Evolutionary conservation across 2,329 filamentous ascomycete species (phyloP), one percentile per base, ranked within the genome.

Genomic region (Scortechinia acanthostroma): DNA sequence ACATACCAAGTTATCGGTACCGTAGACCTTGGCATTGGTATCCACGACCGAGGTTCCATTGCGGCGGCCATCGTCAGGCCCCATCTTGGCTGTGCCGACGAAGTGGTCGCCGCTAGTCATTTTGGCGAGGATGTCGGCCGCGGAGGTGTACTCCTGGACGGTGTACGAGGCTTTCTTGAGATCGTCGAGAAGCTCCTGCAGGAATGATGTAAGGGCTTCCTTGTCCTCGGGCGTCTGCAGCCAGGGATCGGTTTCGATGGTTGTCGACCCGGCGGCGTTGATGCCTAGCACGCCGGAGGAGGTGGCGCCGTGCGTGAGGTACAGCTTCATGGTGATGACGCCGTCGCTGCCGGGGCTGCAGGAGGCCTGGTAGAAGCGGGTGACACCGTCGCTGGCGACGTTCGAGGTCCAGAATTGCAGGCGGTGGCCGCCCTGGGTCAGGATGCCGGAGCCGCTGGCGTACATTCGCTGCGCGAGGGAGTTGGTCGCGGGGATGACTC

Each of bases 311-410:
- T 54, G 53, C 25, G 53, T 57, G 15, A 57, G 47, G 48, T 55
- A 54, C 21, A 48, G 21, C 37, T 46, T 51, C n/a, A 54, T 44
- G 13, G 46, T 48, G 43, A 57, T 43, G 13, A 48, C 49, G 21
- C 48, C 45, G 44, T 53, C 42, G 42, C 43, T 48, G 45, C 43
- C 48, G 10, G 48, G 23, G 45, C 45, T 50, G 48, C 48, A 47
- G 17, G 54, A 53, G n/a, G 52, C 50, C 46, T 57, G 53, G 33
- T 54, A 46, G 50, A 54, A 55, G 5, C 54, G 53, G 3, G 48
- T 50, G 33, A 48, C 45, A 44, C 52, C 52, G 37, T 57, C 53
- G 21, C 48, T 49, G 33, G 48, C 49, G 45, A 50, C 48, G 37
- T 50, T 47, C 4, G 48, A 51, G 17, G 53, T 52, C 52, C 52